Conservation (phyloP, 805 yeast species). For the Debaryomyces maramus region DNA sequence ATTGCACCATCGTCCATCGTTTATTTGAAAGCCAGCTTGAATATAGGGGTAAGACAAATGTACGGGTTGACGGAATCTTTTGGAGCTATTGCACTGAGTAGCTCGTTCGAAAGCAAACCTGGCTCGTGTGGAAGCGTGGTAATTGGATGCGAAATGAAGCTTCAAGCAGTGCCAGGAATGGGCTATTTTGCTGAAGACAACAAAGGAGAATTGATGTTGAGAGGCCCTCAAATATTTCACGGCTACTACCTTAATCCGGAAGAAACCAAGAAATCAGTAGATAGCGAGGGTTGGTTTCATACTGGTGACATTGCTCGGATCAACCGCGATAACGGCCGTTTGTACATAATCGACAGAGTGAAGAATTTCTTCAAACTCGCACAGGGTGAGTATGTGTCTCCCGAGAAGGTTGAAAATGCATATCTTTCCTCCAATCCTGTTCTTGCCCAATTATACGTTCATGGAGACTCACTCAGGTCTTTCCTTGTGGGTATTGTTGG, state of each 20-base stretch:
- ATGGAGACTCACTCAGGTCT: constrained; percentile 61
- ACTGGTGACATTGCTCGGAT: constrained; percentile 65
- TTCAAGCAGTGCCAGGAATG: constrained; percentile 17
- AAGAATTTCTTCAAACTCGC: constrained; percentile 71
- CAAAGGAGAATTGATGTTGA: constrained; percentile 49
- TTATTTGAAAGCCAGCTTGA: constrained; percentile 26
- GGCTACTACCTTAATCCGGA: constrained; percentile 57
- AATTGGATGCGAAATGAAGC: constrained; percentile 18
- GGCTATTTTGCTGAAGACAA: constrained; percentile 17
- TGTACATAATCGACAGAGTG: constrained; percentile 68
- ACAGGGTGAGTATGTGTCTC: constrained; percentile 62
- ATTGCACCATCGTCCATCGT: constrained; percentile 21
- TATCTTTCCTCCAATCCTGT: constrained; percentile 54
- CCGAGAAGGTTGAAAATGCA: constrained; percentile 69
- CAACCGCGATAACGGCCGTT: constrained; percentile 49
- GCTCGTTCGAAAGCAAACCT: constrained; percentile 20
- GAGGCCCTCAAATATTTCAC: constrained; percentile 64
- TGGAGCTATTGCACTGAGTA: constrained; percentile 21
- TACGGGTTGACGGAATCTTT: constrained; percentile 34
- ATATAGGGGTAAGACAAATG: constrained; percentile 31
- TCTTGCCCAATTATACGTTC: constrained; percentile 56
- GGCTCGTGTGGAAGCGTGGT: constrained; percentile 27
- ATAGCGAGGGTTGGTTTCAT: constrained; percentile 57
- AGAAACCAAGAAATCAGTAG: constrained; percentile 54
- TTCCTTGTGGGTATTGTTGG: constrained; percentile 64